Conservation (phyloP, 2,329 filamentous ascomycete genomes). For the Alternaria gaisen region DNA sequence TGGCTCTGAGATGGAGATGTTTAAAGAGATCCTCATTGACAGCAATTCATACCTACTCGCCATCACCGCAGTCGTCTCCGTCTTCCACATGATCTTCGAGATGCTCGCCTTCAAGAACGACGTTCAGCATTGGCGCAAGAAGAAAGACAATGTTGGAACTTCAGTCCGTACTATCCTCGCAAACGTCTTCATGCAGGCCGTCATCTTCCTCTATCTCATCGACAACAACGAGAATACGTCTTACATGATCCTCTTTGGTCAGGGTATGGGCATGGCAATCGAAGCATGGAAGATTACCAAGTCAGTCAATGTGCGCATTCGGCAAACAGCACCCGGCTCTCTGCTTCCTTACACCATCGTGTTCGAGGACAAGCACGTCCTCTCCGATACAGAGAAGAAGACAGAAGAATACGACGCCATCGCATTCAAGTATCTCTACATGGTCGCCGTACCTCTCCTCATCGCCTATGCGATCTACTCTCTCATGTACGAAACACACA, state of each 20-base stretch:
- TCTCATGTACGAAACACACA: constrained; percentile 90
- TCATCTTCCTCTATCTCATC: constrained; percentile 96
- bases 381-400: constrained; percentile 94
- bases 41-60: constrained; percentile 91
- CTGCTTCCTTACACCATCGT: constrained; percentile 79
- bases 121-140: constrained; percentile 97
- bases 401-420: constrained; percentile 98
- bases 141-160: constrained; percentile 98
- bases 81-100: constrained; percentile 94
- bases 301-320: constrained; percentile 85
- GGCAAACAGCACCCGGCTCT: constrained; percentile 72
- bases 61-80: constrained; percentile 82
- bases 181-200: constrained; percentile 95
- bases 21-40: constrained; percentile 94
- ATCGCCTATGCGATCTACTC: constrained; percentile 91
- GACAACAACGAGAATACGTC: constrained; percentile 98
- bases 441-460: constrained; percentile 86
- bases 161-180: constrained; percentile 94
- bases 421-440: constrained; percentile 97
- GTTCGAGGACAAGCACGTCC: constrained; percentile 96
- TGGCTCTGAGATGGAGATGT: constrained; percentile 92
- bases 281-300: constrained; percentile 98
- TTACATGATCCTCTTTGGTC: constrained; percentile 97
- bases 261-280: constrained; percentile 82
- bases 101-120: constrained; percentile 97